Percentiles rank a stretch among this genome's conserved stretches.
Conservation (phyloP, 495 filamentous ascomycete genomes). For the Letharia columbiana region DNA sequence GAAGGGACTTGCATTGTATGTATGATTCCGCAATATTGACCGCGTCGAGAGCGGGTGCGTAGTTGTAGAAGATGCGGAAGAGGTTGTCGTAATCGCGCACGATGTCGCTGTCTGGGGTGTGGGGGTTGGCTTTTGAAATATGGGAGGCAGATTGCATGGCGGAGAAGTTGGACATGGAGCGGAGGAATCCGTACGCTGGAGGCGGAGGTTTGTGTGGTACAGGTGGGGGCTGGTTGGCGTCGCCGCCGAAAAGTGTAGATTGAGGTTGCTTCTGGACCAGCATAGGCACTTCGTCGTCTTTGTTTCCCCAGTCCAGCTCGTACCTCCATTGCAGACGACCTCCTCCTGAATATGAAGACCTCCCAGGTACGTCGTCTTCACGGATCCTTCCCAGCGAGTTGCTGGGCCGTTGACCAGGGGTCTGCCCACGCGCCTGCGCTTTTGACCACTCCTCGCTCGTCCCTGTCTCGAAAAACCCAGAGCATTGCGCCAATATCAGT, state of each 20-base stretch:
- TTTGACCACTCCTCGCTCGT: conserved; percentile 80
- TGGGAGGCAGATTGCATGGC: conserved; percentile 47
- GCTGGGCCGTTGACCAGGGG: conserved; percentile 21
- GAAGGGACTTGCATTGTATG: conserved; percentile 79
- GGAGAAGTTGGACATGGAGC: conserved; percentile 70
- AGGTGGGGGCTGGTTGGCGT: conserved; percentile 33
- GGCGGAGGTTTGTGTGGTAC: conserved; percentile 47
- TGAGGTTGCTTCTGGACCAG: conserved; percentile 62
- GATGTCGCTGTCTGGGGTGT: conserved; percentile 54
- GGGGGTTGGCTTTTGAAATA: conserved; percentile 31
- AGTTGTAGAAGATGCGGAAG: conserved; percentile 88
- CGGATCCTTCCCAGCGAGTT: conserved; percentile 47
- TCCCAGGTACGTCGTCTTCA: conserved; percentile 42
- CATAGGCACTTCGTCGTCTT: conserved; percentile 74
- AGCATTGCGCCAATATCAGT: conserved; percentile 76
- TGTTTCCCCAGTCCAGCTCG: conserved; percentile 70
- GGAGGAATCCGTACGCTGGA: conserved; percentile 63
- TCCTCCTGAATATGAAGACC: conserved; percentile 17
- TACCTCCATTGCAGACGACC: conserved; percentile 70
- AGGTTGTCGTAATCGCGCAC: conserved; percentile 89
- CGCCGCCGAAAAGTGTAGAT: conserved; percentile 43
- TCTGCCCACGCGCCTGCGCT: conserved; percentile 32
- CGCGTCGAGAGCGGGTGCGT: conserved; percentile 66
- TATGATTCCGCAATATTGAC: conserved; percentile 86
- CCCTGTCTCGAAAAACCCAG: conserved; percentile 86